Conservation (phyloP, 1,284 basidiomycete genomes). For the Sporisorium reilianum region DNA sequence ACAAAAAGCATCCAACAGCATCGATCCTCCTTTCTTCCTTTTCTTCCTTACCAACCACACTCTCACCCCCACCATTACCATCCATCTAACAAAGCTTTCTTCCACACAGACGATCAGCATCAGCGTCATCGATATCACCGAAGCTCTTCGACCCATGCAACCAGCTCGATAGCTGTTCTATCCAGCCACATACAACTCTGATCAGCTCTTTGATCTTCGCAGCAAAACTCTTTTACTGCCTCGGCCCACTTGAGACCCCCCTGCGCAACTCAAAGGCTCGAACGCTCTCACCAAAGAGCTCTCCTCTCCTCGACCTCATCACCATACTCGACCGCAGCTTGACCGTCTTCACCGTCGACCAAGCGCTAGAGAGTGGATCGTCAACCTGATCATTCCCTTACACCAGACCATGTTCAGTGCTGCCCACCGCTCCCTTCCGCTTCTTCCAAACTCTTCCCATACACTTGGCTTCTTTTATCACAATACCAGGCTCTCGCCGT, state of each 20-base stretch:
- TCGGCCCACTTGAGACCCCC: not conserved
- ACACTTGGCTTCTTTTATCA: constrained; percentile 54
- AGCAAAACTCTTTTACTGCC: not conserved
- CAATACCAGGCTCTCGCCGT: constrained; percentile 35
- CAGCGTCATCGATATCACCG: not conserved
- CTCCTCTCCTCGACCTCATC: not conserved
- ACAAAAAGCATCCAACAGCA: not conserved
- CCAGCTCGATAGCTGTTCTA: constrained; percentile 1
- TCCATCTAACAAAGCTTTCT: not conserved
- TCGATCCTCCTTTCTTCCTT: not conserved
- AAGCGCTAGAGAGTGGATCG: constrained; percentile 37
- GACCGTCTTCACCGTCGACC: constrained; percentile 25
- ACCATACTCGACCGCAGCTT: constrained; percentile 8
- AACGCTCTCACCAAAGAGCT: not conserved
- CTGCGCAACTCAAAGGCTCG: not conserved
- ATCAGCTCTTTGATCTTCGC: not conserved
- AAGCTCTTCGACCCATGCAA: not conserved
- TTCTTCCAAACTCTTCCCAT: constrained; percentile 53
- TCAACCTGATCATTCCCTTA: constrained; percentile 33
- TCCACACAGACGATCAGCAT: not conserved
- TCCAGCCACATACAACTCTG: not conserved
- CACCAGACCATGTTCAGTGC: constrained; percentile 51
- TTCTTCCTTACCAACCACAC: constrained; percentile 1
- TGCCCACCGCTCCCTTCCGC: constrained; percentile 51
- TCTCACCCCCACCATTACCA: constrained; percentile 3